phyloP scores from a whole-genome alignment of 2,329 filamentous ascomycete species.

The Cryphonectria japonica region DNA sequence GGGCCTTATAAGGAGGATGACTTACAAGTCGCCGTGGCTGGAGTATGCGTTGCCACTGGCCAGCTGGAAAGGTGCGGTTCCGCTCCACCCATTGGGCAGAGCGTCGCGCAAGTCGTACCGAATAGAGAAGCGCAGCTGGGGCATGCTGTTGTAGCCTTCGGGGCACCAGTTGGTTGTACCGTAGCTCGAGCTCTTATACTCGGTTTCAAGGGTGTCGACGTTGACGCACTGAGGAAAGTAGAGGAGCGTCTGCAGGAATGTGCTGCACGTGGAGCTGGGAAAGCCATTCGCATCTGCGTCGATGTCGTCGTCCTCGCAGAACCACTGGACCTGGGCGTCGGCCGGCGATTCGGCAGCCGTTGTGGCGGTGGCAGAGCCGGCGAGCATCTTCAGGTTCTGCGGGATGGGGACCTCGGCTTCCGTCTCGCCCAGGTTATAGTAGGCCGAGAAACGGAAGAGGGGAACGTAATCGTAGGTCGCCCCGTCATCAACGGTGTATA shows the following conservation, averaged over 20 bases:
- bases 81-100: slow-evolving; percentile 46
- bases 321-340: slow-evolving; percentile 33
- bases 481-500: slow-evolving; percentile 30
- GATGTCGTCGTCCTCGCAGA: slow-evolving; percentile 32
- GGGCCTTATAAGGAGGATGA: not conserved
- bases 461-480: slow-evolving; percentile 30
- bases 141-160: slow-evolving; percentile 45
- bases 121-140: slow-evolving; percentile 49
- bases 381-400: slow-evolving; percentile 39
- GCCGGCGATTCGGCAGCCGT: slow-evolving; percentile 41
- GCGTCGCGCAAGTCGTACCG: slow-evolving; percentile 47
- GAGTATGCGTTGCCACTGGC: slow-evolving; percentile 44
- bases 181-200: slow-evolving; percentile 37
- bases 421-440: slow-evolving; percentile 33
- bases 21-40: slow-evolving; percentile 47
- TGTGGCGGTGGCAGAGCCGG: slow-evolving; percentile 44
- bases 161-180: slow-evolving; percentile 44
- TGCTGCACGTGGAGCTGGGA: slow-evolving; percentile 69
- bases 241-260: slow-evolving; percentile 65
- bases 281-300: slow-evolving; percentile 69
- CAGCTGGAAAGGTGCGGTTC: slow-evolving; percentile 44
- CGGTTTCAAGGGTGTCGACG: slow-evolving; percentile 32
- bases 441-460: slow-evolving; percentile 31
- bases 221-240: slow-evolving; percentile 47
- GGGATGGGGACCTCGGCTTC: slow-evolving; percentile 32